A percentile compares a stretch with the other conserved stretches of the same genome.
phyloP scores from a whole-genome alignment of 2,329 filamentous ascomycete genomes.

The Huntiella moniliformis region DNA sequence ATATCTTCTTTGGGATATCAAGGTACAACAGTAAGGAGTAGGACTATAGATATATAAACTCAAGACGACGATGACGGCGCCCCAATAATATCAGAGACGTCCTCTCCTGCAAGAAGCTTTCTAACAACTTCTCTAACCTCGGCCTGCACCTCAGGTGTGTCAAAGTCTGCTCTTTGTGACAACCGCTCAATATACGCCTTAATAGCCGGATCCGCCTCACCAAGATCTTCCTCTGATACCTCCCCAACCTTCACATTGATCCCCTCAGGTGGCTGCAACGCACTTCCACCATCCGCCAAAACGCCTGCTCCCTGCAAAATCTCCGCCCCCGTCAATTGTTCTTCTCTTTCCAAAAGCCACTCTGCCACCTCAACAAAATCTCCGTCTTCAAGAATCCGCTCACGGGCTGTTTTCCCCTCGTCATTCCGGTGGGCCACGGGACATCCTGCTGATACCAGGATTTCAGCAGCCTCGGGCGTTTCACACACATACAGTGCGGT shows the following conservation, averaged over 20 bases:
- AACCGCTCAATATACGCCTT: constrained; percentile 74
- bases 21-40: constrained; percentile 9
- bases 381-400: constrained; percentile 62
- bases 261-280: constrained; percentile 39
- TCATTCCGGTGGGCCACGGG: constrained; percentile 46
- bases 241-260: constrained; percentile 62
- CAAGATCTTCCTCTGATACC: constrained; percentile 37
- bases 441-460: constrained; percentile 61
- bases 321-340: constrained; percentile 9
- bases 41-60: not conserved
- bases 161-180: constrained; percentile 65
- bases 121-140: constrained; percentile 62
- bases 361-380: constrained; percentile 58
- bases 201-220: constrained; percentile 61
- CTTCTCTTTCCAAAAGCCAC: constrained; percentile 36
- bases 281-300: constrained; percentile 15
- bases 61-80: not conserved
- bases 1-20: constrained; percentile 43
- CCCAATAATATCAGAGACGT: constrained; percentile 27
- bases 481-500: constrained; percentile 92
- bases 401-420: constrained; percentile 61
- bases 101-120: constrained; percentile 56
- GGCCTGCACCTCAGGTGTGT: constrained; percentile 60
- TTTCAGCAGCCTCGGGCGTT: constrained; percentile 55
- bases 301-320: constrained; percentile 15